Conservation (phyloP, 2,329 filamentous ascomycete species). For the Catunica adiposa region DNA sequence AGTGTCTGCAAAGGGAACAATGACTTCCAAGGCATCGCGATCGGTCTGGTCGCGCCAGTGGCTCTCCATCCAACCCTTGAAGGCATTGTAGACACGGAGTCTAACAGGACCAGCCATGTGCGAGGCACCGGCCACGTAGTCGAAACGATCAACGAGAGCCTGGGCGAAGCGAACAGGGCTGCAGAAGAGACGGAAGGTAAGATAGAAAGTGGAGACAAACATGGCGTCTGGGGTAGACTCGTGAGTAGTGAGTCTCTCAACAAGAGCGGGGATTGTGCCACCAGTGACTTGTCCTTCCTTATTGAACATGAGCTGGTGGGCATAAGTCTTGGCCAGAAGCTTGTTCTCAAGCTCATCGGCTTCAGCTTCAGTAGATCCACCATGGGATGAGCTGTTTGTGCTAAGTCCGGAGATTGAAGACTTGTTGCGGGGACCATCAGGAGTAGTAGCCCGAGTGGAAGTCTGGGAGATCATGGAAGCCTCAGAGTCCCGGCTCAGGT, state of each 20-base stretch:
- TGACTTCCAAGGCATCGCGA: slow-evolving; percentile 54
- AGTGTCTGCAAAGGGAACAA: slow-evolving; percentile 62
- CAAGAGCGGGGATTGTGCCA: slow-evolving; percentile 72
- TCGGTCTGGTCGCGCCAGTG: slow-evolving; percentile 83
- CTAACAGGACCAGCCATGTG: slow-evolving; percentile 64
- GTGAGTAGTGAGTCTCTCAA: slow-evolving; percentile 88
- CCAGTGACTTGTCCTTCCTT: slow-evolving; percentile 92
- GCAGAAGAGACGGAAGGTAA: slow-evolving; percentile 89
- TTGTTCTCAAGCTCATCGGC: slow-evolving; percentile 67
- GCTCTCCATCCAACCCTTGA: slow-evolving; percentile 94
- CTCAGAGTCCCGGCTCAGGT: slow-evolving; percentile 65
- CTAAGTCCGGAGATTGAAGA: slow-evolving; percentile 54
- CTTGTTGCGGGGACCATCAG: slow-evolving; percentile 47
- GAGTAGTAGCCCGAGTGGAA: slow-evolving; percentile 78
- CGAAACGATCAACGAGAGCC: slow-evolving; percentile 75
- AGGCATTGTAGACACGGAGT: slow-evolving; percentile 82
- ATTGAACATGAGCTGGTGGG: slow-evolving; percentile 81
- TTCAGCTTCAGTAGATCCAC: slow-evolving; percentile 20
- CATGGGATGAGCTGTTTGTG: slow-evolving; percentile 40
- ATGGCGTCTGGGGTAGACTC: slow-evolving; percentile 81
- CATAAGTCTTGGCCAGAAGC: slow-evolving; percentile 80
- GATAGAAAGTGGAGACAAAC: slow-evolving; percentile 88
- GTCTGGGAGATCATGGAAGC: slow-evolving; percentile 63
- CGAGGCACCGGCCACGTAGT: slow-evolving; percentile 69
- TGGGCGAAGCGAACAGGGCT: slow-evolving; percentile 64